Conservation (phyloP, 2,329 filamentous ascomycete species). For the Trichophyton schoenleinii region DNA sequence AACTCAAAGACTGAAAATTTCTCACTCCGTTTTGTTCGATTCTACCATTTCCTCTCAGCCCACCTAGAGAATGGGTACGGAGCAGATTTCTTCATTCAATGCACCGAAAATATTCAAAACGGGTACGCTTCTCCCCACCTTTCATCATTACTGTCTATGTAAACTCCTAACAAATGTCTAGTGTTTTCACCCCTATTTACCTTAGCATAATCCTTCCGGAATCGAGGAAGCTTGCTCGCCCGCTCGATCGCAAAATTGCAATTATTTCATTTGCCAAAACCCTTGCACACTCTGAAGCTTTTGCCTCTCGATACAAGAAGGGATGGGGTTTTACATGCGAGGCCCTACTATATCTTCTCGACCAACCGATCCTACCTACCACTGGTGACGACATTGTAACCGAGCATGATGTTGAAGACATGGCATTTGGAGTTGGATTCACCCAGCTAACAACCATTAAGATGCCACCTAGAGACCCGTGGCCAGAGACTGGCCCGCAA, state of each 20-base stretch:
- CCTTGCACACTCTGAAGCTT: slow-evolving; percentile 70
- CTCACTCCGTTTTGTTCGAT: slow-evolving; percentile 75
- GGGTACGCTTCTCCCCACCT: slow-evolving; percentile 32
- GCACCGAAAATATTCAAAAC: slow-evolving; percentile 69
- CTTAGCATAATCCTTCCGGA: slow-evolving; percentile 73
- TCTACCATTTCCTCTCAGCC: slow-evolving; percentile 86
- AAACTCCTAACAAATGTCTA: slow-evolving; percentile 11
- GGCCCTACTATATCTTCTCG: slow-evolving; percentile 73
- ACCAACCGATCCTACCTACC: slow-evolving; percentile 68
- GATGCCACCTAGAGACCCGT: slow-evolving; percentile 61
- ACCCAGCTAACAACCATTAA: slow-evolving; percentile 87
- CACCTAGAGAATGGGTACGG: slow-evolving; percentile 70
- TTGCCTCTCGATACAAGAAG: slow-evolving; percentile 69
- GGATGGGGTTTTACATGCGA: slow-evolving; percentile 88
- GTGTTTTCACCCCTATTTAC: slow-evolving; percentile 66
- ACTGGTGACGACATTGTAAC: slow-evolving; percentile 63
- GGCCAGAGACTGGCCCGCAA: slow-evolving; percentile 69
- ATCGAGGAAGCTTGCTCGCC: slow-evolving; percentile 75
- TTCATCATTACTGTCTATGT: neutral
- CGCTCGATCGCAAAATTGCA: slow-evolving; percentile 82
- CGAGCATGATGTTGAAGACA: slow-evolving; percentile 87
- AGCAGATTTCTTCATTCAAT: slow-evolving; percentile 77
- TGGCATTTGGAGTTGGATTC: slow-evolving; percentile 88
- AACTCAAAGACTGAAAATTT: slow-evolving; percentile 71
- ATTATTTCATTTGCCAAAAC: slow-evolving; percentile 91